Evolutionary conservation across 2,329 filamentous ascomycete genomes (phyloP).

Genomic region (Colletotrichum spinosum): DNA sequence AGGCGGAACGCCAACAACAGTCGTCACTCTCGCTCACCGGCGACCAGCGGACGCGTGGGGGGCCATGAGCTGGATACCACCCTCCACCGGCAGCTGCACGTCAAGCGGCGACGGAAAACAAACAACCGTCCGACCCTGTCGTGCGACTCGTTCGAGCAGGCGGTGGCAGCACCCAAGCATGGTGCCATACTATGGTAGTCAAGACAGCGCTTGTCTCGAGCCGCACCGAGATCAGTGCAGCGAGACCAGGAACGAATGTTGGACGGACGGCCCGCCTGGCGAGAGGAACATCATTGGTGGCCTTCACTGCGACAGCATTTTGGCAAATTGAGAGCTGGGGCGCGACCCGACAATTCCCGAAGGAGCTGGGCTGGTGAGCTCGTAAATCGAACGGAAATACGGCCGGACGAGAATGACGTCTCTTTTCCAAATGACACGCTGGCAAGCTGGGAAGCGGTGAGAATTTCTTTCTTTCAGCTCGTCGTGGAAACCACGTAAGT

Average conservation of each 20-base stretch:
- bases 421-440: neutral
- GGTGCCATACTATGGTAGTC: slow-evolving; percentile 18
- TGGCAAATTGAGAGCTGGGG: slow-evolving; percentile 10
- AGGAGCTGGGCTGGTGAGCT: slow-evolving; percentile 5
- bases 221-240: slow-evolving; percentile 30
- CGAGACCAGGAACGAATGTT: slow-evolving; percentile 27
- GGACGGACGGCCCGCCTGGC: slow-evolving; percentile 29
- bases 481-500: slow-evolving; percentile 9
- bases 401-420: slow-evolving; percentile 23
- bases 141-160: slow-evolving; percentile 27
- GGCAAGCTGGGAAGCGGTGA: neutral
- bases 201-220: slow-evolving; percentile 24
- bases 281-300: neutral
- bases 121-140: slow-evolving; percentile 10
- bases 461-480: slow-evolving; percentile 5
- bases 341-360: slow-evolving; percentile 28
- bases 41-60: slow-evolving; percentile 29
- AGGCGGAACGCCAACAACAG: slow-evolving; percentile 10
- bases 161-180: slow-evolving; percentile 30
- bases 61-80: neutral
- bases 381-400: slow-evolving; percentile 37
- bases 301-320: neutral
- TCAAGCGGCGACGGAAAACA: slow-evolving; percentile 14
- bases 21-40: slow-evolving; percentile 12
- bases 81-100: slow-evolving; percentile 11